These are phyloP conservation scores for Fusarium protoensiforme DNA, from an alignment of 2,329 filamentous ascomycete species.

Conservation along the genomic window DNA sequence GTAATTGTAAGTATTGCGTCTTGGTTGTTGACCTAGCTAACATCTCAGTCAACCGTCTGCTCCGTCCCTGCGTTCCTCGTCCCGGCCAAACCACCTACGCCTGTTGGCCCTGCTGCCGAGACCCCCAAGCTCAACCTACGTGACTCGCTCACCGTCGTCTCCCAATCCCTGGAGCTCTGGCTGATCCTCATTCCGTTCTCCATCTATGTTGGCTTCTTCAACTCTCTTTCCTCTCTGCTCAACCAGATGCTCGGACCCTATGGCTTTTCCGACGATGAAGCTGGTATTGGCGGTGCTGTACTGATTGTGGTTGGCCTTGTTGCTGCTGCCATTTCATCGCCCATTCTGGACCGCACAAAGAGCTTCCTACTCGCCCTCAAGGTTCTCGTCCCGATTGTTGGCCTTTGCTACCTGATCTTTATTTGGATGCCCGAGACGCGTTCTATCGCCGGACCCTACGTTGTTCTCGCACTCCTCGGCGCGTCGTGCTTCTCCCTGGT, in stretches of 20 bases:
- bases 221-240: conserved; percentile 85
- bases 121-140: conserved; percentile 65
- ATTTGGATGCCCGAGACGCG: conserved; percentile 78
- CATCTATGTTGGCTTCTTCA: conserved; percentile 93
- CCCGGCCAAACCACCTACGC: conserved; percentile 79
- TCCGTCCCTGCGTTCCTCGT: conserved; percentile 84
- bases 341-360: conserved; percentile 88
- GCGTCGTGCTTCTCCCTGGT: conserved; percentile 83
- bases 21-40: conserved; percentile 17
- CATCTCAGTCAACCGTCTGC: conserved; percentile 55
- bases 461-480: conserved; percentile 80
- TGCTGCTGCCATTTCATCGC: conserved; percentile 78
- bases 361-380: conserved; percentile 80
- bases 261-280: conserved; percentile 83
- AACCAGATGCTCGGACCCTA: conserved; percentile 93
- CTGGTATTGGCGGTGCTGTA: conserved; percentile 89
- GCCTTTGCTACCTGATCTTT: conserved; percentile 78
- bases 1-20: conserved; percentile 72
- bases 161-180: conserved; percentile 76
- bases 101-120: conserved; percentile 74
- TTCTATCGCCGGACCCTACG: conserved; percentile 75
- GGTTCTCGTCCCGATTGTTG: conserved; percentile 78
- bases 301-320: conserved; percentile 91
- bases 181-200: conserved; percentile 84
- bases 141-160: conserved; percentile 64